phyloP scores from a whole-genome alignment of 495 filamentous ascomycete genomes.

The Lophiotrema nucula region DNA sequence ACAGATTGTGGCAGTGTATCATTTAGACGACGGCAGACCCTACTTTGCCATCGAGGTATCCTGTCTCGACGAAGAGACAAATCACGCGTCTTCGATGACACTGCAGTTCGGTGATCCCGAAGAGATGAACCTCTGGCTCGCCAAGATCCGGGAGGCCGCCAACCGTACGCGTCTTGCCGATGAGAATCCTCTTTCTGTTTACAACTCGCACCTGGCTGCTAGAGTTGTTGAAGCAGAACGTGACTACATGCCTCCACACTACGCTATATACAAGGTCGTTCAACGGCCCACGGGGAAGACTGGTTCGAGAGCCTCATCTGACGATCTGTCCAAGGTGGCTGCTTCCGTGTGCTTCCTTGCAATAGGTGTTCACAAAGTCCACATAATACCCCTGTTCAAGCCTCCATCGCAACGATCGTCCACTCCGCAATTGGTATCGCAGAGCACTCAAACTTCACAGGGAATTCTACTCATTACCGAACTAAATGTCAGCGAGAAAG shows the following conservation, averaged over 20 bases:
- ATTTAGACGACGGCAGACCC: constrained; percentile 73
- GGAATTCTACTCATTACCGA: constrained; percentile 74
- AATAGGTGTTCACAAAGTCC: constrained; percentile 78
- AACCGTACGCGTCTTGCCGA: constrained; percentile 55
- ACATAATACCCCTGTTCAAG: constrained; percentile 74
- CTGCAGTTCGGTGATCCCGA: constrained; percentile 71
- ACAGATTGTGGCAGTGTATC: constrained; percentile 74
- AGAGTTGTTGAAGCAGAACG: constrained; percentile 69
- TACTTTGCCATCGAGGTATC: constrained; percentile 78
- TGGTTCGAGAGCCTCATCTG: constrained; percentile 64
- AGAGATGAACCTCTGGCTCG: constrained; percentile 74
- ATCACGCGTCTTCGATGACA: constrained; percentile 58
- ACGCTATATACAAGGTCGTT: constrained; percentile 81
- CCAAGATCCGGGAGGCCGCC: constrained; percentile 62
- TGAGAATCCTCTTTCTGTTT: constrained; percentile 56
- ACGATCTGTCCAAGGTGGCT: constrained; percentile 72
- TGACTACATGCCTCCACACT: constrained; percentile 66
- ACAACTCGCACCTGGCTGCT: constrained; percentile 63
- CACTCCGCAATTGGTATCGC: constrained; percentile 51
- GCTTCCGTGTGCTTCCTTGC: constrained; percentile 79
- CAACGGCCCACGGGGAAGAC: constrained; percentile 64
- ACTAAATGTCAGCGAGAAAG: constrained; percentile 64
- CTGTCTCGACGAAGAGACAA: constrained; percentile 69
- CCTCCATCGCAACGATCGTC: constrained; percentile 53
- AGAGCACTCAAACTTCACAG: constrained; percentile 54